phyloP scores from a whole-genome alignment of 305 asterid genomes.

The Nicotiana rustica region DNA sequence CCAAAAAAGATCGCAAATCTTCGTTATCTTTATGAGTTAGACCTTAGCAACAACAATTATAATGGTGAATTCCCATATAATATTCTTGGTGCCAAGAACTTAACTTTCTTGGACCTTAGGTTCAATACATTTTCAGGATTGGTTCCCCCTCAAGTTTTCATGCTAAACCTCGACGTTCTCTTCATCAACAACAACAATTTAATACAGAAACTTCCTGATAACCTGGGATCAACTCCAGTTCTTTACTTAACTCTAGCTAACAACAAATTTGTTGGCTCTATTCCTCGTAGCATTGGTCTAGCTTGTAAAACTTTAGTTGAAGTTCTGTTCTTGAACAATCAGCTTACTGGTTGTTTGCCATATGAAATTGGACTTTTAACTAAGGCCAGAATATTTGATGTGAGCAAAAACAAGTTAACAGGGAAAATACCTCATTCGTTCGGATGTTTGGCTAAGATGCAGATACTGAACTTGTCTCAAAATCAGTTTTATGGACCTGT shows the following conservation, averaged over 20 bases:
- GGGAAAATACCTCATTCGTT: slow-evolving; percentile 72
- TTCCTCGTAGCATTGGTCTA: slow-evolving; percentile 60
- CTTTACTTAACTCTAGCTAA: slow-evolving; percentile 63
- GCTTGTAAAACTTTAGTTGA: slow-evolving; percentile 48
- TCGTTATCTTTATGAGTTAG: slow-evolving; percentile 56
- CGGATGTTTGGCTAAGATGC: slow-evolving; percentile 54
- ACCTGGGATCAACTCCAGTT: slow-evolving; percentile 53
- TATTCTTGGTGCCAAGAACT: slow-evolving; percentile 50
- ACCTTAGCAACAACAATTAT: slow-evolving; percentile 66
- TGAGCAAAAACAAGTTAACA: slow-evolving; percentile 53
- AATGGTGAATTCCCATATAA: slow-evolving; percentile 52
- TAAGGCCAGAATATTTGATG: slow-evolving; percentile 52
- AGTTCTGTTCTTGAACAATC: slow-evolving; percentile 52
- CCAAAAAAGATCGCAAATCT: slow-evolving; percentile 44
- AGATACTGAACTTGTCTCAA: slow-evolving; percentile 43
- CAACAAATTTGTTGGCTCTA: slow-evolving; percentile 56
- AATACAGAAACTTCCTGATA: slow-evolving; percentile 50
- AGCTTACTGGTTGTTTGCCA: slow-evolving; percentile 68
- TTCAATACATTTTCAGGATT: slow-evolving; percentile 55
- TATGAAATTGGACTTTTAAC: slow-evolving; percentile 58
- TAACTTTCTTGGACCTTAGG: slow-evolving; percentile 68
- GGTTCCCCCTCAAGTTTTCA: slow-evolving; percentile 52
- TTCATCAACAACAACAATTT: slow-evolving; percentile 71
- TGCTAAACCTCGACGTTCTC: slow-evolving; percentile 58
- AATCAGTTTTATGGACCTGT: slow-evolving; percentile 61